A percentile compares a stretch with the other conserved stretches of the same genome.
Evolutionary conservation across 2,329 filamentous ascomycete species (phyloP).

Genomic region (Curvularia sp.): DNA sequence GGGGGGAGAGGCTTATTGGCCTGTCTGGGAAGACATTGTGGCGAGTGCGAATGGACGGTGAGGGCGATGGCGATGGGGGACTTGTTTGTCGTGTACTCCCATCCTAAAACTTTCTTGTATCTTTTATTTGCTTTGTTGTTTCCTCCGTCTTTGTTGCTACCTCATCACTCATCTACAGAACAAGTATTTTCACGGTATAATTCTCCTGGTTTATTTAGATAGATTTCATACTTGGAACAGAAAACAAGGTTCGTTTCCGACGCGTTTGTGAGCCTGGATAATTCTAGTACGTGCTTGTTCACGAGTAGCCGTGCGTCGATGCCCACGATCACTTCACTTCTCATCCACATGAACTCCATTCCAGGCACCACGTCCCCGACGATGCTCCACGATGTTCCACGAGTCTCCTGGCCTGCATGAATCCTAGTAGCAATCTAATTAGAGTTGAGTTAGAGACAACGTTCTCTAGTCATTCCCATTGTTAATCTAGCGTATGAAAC

Average conservation of each 20-base stretch:
- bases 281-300: too few species aligned
- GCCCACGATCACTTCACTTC: slow-evolving; percentile 9
- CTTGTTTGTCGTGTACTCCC: neutral
- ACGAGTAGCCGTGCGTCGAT: neutral
- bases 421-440: neutral
- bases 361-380: neutral
- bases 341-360: neutral
- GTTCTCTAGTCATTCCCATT: too few species aligned
- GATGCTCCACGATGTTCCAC: neutral
- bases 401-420: neutral
- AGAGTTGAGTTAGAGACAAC: neutral
- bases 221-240: too few species aligned
- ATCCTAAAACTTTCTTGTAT: too few species aligned
- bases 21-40: slow-evolving; percentile 21
- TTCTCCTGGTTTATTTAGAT: too few species aligned
- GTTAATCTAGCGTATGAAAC: neutral
- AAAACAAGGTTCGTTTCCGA: too few species aligned
- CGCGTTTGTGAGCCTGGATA: too few species aligned
- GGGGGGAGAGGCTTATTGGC: slow-evolving; percentile 22
- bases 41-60: neutral
- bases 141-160: too few species aligned
- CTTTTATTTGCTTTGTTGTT: too few species aligned
- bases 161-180: too few species aligned
- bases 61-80: neutral
- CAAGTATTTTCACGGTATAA: too few species aligned